phyloP scores from a whole-genome alignment of 73 alveolate genomes.

The Chromera velia region DNA sequence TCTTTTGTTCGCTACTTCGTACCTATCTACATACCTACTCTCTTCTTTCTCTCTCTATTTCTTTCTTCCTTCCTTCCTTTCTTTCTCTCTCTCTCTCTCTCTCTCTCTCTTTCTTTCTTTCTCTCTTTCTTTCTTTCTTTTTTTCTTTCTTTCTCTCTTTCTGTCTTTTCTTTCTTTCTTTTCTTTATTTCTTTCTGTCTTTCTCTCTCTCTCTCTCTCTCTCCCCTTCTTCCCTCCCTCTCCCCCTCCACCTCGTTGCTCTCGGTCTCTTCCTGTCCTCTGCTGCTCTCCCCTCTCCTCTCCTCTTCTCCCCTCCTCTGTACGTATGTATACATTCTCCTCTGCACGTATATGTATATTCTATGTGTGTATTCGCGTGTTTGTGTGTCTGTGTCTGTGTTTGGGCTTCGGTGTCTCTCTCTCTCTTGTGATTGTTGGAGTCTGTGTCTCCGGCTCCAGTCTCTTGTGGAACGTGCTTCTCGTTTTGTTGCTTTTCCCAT shows the following conservation, averaged over 20 bases:
- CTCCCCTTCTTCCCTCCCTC: not conserved
- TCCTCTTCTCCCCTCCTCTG: too few species aligned
- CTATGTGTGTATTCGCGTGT: not conserved
- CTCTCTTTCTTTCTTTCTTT: not conserved
- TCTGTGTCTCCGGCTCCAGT: not conserved
- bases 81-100: too few species aligned
- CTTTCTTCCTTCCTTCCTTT: too few species aligned
- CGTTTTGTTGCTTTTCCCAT: not conserved
- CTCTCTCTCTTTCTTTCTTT: too few species aligned
- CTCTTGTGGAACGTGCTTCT: not conserved
- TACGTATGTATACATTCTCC: too few species aligned
- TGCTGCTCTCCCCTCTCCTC: too few species aligned
- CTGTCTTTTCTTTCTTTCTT: not conserved
- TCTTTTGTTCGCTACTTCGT: too few species aligned
- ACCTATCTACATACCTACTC: too few species aligned
- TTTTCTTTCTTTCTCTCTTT: not conserved
- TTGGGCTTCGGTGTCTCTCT: not conserved
- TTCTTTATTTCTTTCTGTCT: not conserved
- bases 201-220: not conserved
- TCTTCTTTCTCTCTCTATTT: too few species aligned
- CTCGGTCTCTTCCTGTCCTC: not conserved
- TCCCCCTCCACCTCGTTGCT: not conserved
- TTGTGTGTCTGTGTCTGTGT: not conserved
- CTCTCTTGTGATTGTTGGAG: not conserved
- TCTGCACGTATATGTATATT: too few species aligned